Evolutionary conservation across 2,329 filamentous ascomycete genomes (phyloP).

Genomic region (Arthroderma sp.): DNA sequence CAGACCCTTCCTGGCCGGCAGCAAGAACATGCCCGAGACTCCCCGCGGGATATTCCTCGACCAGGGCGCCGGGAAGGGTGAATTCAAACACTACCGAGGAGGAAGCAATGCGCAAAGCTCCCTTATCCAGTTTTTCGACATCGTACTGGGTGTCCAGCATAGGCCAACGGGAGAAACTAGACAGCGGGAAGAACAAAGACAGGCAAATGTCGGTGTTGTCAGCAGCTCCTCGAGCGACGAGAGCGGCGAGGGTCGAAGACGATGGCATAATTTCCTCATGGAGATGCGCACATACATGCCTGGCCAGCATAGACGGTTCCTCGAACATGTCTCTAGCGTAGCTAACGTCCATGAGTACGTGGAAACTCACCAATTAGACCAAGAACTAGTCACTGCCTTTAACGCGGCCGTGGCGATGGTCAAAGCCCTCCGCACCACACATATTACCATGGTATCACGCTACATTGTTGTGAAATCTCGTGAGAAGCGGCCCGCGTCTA

Average conservation of each 20-base stretch:
- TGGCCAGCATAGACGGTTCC: conserved; percentile 75
- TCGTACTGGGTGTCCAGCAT: conserved; percentile 79
- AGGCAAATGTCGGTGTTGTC: conserved; percentile 15
- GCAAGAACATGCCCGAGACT: conserved; percentile 93
- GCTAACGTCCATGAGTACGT: conserved; percentile 84
- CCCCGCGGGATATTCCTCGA: conserved; percentile 82
- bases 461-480: conserved; percentile 88
- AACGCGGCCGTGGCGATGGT: conserved; percentile 80
- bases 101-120: conserved; percentile 97
- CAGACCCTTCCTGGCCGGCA: conserved; percentile 86
- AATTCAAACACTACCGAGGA: conserved; percentile 75
- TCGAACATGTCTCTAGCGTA: conserved; percentile 63
- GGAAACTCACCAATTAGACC: conserved; percentile 46
- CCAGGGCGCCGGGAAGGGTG: conserved; percentile 52
- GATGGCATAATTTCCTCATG: conserved; percentile 77
- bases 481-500: conserved; percentile 48
- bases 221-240: conserved; percentile 34
- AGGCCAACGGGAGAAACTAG: conserved; percentile 64
- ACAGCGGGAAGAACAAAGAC: neutral
- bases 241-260: conserved; percentile 34
- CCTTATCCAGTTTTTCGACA: conserved; percentile 92
- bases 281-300: conserved; percentile 99
- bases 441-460: conserved; percentile 89
- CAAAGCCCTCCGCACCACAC: conserved; percentile 70
- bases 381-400: conserved; percentile 62